A percentile compares a stretch with the other conserved stretches of the same genome.
Evolutionary conservation across 2,329 filamentous ascomycete species (phyloP).

Genomic region (Gnomoniopsis smithogilvyi): DNA sequence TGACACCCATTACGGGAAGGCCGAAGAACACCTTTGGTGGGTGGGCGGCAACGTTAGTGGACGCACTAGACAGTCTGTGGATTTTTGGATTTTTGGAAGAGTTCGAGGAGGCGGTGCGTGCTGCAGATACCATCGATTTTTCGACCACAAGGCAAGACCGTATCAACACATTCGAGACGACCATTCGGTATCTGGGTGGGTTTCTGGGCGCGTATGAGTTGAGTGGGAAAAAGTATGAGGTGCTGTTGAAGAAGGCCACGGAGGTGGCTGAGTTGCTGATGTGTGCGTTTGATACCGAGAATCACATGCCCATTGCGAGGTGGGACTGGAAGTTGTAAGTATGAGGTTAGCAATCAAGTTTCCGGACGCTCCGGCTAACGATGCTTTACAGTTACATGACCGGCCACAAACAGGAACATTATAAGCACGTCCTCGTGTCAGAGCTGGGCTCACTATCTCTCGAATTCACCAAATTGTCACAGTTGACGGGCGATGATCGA

Average conservation of each 20-base stretch:
- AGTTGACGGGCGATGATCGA: slow-evolving; percentile 56
- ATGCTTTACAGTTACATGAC: slow-evolving; percentile 38
- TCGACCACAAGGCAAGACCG: slow-evolving; percentile 44
- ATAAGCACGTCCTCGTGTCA: slow-evolving; percentile 36
- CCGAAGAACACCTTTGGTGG: slow-evolving; percentile 59
- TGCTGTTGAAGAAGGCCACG: slow-evolving; percentile 58
- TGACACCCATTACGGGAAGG: slow-evolving; percentile 52
- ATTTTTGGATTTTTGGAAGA: slow-evolving; percentile 66
- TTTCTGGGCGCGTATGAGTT: slow-evolving; percentile 68
- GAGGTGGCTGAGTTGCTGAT: slow-evolving; percentile 65
- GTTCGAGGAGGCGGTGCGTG: slow-evolving; percentile 60
- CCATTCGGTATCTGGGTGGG: slow-evolving; percentile 68
- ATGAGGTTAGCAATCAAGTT: slow-evolving; percentile 13
- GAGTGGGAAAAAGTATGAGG: slow-evolving; percentile 48
- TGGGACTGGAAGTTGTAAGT: slow-evolving; percentile 50
- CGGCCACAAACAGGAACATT: slow-evolving; percentile 42
- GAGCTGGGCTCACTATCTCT: slow-evolving; percentile 58
- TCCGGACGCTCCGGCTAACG: not conserved
- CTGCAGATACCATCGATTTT: slow-evolving; percentile 59
- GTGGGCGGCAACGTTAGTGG: slow-evolving; percentile 67
- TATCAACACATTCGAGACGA: slow-evolving; percentile 69
- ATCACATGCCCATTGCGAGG: slow-evolving; percentile 60
- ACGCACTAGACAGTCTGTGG: slow-evolving; percentile 68
- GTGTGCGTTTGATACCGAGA: slow-evolving; percentile 65
- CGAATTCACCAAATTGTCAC: slow-evolving; percentile 63